A percentile compares a stretch with the other conserved stretches of the same genome.
Conservation (phyloP, 805 yeast species). For the Wickerhamiella brachini region DNA sequence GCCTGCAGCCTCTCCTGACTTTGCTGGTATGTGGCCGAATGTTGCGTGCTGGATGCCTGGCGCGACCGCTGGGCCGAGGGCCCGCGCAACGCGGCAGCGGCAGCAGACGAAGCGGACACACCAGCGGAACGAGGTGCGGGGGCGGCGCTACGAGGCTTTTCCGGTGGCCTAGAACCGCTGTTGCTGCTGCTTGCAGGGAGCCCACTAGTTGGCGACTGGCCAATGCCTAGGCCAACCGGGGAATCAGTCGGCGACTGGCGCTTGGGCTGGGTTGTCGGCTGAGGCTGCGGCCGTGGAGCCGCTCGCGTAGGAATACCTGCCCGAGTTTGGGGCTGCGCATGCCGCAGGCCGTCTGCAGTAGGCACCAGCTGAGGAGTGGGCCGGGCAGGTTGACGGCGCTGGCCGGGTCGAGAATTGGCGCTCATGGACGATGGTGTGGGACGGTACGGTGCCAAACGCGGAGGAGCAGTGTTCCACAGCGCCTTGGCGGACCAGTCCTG, state of each 20-base stretch:
- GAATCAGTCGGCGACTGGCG: not conserved
- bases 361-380: conserved; percentile 8
- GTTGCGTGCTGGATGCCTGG: not conserved
- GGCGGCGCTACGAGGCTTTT: not conserved
- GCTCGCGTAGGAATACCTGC: conserved; percentile 12
- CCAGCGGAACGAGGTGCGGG: not conserved
- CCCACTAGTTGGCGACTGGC: not conserved
- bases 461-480: conserved; percentile 59
- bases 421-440: conserved; percentile 16
- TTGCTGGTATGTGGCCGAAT: conserved; percentile 12
- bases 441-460: conserved; percentile 44
- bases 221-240: not conserved
- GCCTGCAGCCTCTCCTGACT: conserved; percentile 17
- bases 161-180: not conserved
- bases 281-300: not conserved
- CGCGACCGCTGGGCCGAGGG: not conserved
- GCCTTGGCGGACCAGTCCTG: conserved; percentile 56
- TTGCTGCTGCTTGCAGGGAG: not conserved
- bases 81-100: conserved; percentile 9
- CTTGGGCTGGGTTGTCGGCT: not conserved
- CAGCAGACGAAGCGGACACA: conserved; percentile 6
- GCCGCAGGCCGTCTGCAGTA: conserved; percentile 14
- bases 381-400: not conserved
- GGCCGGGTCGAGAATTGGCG: conserved; percentile 7
- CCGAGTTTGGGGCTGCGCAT: conserved; percentile 13